Evolutionary conservation across 2,329 filamentous ascomycete species (phyloP), one percentile per base, ranked within the genome.

Genomic region (Ascochyta koolunga): DNA sequence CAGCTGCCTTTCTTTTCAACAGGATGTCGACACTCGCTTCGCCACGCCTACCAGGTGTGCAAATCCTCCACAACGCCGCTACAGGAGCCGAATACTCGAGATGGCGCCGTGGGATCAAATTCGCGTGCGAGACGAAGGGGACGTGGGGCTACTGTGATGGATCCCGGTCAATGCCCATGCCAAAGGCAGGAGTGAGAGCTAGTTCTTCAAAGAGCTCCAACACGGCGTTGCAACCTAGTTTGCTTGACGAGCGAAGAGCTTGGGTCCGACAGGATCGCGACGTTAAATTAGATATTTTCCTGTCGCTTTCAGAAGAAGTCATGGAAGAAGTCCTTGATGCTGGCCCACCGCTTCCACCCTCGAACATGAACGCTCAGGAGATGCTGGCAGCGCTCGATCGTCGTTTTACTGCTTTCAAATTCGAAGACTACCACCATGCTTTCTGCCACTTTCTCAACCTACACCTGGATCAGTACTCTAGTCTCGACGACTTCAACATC

Each of bases 371-470:
- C 10, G 68, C 72, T 4, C 59, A 67, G 36, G 64, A 75, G 18
- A 71, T 75, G 64, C 42, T 74, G 9, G 60, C 69, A 38, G 62
- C 63, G 15, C 47, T 75, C 29, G 71, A 74, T 33, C 56, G 60
- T 13, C 65, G 51, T 3, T 75, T 71, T 41, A 47, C 38, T 7
- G 35, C 53, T 0, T 72, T 72, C 57, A 68, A 62, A 16, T 75
- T 75, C 31, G 65, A 70, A 33, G 64, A 70, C 21, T 75, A 71
- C 41, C 72, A 75, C 36, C 72, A 75, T 45, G 64, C 65, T 4
- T 74, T 72, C 51, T 74, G 72, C 51, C 69, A 73, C 36, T 75
- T 75, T 36, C 61, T 75, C 18, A 74, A 73, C 46, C 61, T 75
- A 2, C 70, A 72, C 60, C 66, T 74, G 41, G 71, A 74, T 48